Conservation (phyloP, 441 rosid genomes). For the Syzygium syzygioides region DNA sequence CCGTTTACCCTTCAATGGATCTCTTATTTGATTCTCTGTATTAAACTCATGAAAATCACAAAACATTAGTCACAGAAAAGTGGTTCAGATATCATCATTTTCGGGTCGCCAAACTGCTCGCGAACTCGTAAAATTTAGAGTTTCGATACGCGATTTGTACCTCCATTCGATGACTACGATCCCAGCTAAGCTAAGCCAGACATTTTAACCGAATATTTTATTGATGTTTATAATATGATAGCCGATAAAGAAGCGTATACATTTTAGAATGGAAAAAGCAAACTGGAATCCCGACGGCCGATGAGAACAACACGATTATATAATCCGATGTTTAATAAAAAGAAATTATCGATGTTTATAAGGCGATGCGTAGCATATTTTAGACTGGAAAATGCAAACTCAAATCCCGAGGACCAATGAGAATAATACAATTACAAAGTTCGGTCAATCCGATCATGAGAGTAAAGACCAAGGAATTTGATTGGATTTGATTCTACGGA, state of each 20-base stretch:
- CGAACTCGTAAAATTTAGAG: not conserved
- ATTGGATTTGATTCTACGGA: not conserved
- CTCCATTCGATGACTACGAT: not conserved
- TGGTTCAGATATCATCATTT: not conserved
- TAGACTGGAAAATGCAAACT: not conserved
- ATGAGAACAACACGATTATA: not conserved
- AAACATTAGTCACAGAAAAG: not conserved
- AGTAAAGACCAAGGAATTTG: not conserved
- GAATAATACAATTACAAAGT: not conserved
- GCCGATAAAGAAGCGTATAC: not conserved
- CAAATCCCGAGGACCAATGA: not conserved
- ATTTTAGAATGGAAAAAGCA: not conserved
- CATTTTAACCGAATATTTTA: not conserved
- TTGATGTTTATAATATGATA: not conserved
- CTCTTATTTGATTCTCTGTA: not conserved
- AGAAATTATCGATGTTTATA: too few species aligned
- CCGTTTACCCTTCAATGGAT: not conserved
- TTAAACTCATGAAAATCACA: not conserved
- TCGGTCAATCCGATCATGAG: not conserved
- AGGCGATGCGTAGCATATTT: not conserved
- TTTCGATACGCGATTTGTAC: not conserved
- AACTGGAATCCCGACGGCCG: not conserved
- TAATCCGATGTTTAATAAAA: too few species aligned
- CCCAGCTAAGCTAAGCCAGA: not conserved
- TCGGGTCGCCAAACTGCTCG: not conserved